Evolutionary conservation across 2,329 filamentous ascomycete genomes (phyloP).

Genomic region (Trichophyton benhamiae): DNA sequence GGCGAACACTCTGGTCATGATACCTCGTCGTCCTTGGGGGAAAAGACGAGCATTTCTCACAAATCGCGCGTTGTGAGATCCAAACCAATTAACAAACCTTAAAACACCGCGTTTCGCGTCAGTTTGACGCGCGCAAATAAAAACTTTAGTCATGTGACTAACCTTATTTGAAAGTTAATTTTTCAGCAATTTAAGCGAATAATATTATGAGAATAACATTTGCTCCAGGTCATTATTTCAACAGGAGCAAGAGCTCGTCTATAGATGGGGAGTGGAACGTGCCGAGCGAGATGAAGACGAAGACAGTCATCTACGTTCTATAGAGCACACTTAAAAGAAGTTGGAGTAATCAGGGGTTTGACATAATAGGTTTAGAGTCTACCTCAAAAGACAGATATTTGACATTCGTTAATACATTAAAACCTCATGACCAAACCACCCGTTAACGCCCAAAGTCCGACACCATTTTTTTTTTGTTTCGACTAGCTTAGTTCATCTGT

Average conservation of each 20-base stretch:
- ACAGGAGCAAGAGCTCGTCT: too few relatives aligned
- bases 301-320: too few relatives aligned
- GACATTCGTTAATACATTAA: constrained; percentile 7
- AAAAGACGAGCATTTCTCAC: not conserved
- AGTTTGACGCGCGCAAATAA: not conserved
- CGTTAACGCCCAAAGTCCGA: not conserved
- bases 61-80: not conserved
- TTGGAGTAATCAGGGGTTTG: constrained; percentile 3
- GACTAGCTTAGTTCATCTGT: constrained; percentile 78
- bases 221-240: too few relatives aligned
- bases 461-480: not conserved
- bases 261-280: too few relatives aligned
- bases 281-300: too few relatives aligned
- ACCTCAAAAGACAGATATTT: not conserved
- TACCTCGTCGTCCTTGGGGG: not conserved
- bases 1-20: not conserved
- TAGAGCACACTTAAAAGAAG: not conserved
- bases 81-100: not conserved
- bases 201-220: too few relatives aligned
- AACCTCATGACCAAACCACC: constrained; percentile 6
- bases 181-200: too few relatives aligned
- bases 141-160: not conserved
- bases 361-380: constrained; percentile 4
- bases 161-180: not conserved
- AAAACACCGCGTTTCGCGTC: not conserved